Evolutionary conservation across 805 yeast species (phyloP).

Genomic region (Hanseniaspora pseudoguilliermondii): DNA sequence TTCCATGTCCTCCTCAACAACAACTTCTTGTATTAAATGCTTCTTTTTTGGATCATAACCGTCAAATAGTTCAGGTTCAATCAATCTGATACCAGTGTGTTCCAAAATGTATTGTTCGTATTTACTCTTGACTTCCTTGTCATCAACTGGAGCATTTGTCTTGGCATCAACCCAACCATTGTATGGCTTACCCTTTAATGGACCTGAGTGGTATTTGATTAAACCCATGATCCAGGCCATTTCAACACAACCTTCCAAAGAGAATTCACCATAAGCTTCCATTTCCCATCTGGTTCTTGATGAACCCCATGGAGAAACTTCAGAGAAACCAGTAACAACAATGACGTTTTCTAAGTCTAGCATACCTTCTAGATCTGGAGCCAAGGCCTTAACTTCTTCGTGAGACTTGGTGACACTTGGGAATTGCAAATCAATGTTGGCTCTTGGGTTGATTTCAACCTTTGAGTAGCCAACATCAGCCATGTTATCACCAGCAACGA

Average conservation of each 20-base stretch:
- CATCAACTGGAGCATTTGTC: constrained; percentile 85
- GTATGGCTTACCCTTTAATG: constrained; percentile 50
- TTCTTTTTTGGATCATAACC: constrained; percentile 94
- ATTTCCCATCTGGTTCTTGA: constrained; percentile 99
- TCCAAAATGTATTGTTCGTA: constrained; percentile 80
- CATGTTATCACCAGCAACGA: constrained; percentile 63
- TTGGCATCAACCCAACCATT: constrained; percentile 97
- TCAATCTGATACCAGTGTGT: constrained; percentile 91
- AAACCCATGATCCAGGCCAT: constrained; percentile 99
- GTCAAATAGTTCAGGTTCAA: constrained; percentile 86
- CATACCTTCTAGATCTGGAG: constrained; percentile 77
- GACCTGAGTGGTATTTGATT: constrained; percentile 88
- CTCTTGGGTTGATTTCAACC: constrained; percentile 77
- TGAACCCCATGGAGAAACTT: constrained; percentile 99
- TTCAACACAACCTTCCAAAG: constrained; percentile 94
- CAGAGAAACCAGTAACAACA: constrained; percentile 96
- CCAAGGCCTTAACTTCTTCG: constrained; percentile 51
- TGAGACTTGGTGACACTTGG: constrained; percentile 65
- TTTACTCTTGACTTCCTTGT: constrained; percentile 80
- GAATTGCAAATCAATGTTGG: constrained; percentile 88
- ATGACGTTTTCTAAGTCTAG: constrained; percentile 82
- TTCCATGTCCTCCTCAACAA: constrained; percentile 91
- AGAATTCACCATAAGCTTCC: constrained; percentile 91
- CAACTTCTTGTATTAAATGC: constrained; percentile 87
- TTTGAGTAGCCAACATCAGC: constrained; percentile 77